phyloP scores from a whole-genome alignment of 352 stramenopile genomes.

The Phytopythium vexans region DNA sequence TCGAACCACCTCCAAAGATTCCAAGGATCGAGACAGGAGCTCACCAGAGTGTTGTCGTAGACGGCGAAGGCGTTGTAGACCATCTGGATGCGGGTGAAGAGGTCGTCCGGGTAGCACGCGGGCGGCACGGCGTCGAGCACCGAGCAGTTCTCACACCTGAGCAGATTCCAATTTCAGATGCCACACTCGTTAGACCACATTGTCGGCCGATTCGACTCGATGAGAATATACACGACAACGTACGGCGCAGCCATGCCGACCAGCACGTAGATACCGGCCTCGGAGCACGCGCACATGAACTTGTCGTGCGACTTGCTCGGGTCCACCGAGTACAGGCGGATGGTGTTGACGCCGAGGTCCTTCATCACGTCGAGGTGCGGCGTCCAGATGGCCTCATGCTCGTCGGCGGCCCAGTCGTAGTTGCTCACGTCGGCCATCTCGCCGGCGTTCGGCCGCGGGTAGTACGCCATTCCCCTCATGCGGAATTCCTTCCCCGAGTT shows the following conservation, averaged over 20 bases:
- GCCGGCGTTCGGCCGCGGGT: conserved; percentile 58
- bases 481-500: conserved; percentile 59
- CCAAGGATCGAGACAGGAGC: background rate
- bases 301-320: conserved; percentile 62
- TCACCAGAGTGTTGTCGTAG: conserved; percentile 61
- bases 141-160: conserved; percentile 55
- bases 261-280: conserved; percentile 74
- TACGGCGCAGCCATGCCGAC: conserved; percentile 60
- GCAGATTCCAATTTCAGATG: background rate
- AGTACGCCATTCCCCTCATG: conserved; percentile 72
- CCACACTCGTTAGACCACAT: background rate
- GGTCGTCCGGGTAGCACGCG: conserved; percentile 43
- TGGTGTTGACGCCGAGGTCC: conserved; percentile 57
- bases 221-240: conserved; percentile 2
- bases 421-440: conserved; percentile 44
- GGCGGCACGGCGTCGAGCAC: conserved; percentile 38
- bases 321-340: conserved; percentile 67
- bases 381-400: conserved; percentile 52
- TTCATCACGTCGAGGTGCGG: conserved; percentile 50
- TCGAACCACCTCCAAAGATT: background rate
- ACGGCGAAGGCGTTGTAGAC: conserved; percentile 72
- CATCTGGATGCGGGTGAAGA: conserved; percentile 58
- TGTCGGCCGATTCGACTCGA: too few relatives aligned
- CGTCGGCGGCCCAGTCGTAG: conserved; percentile 64
- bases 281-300: conserved; percentile 69